These are phyloP conservation scores for Lindgomyces ingoldianus DNA, from an alignment of 495 filamentous ascomycete species.

Conservation along the genomic window DNA sequence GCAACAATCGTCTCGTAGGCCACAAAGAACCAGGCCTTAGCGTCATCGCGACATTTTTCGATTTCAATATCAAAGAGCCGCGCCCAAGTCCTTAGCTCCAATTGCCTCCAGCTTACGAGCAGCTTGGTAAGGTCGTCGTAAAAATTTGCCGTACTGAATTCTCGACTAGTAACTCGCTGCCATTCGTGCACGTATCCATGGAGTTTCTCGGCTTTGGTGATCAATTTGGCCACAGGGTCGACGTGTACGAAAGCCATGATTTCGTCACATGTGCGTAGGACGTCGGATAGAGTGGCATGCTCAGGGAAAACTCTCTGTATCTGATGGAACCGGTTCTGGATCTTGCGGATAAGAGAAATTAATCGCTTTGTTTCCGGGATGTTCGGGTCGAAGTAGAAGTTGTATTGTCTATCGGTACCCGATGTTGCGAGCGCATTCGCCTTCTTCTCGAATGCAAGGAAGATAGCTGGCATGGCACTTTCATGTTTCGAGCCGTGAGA, in stretches of 20 bases:
- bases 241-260: constrained; percentile 71
- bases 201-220: constrained; percentile 81
- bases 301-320: constrained; percentile 72
- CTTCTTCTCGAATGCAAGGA: constrained; percentile 54
- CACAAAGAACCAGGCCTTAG: constrained; percentile 93
- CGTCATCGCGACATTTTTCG: constrained; percentile 69
- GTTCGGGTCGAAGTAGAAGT: constrained; percentile 87
- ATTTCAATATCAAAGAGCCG: constrained; percentile 84
- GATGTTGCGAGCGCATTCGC: constrained; percentile 55
- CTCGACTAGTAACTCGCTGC: constrained; percentile 83
- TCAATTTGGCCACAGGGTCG: constrained; percentile 82
- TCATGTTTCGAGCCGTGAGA: constrained; percentile 8
- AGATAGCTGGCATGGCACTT: constrained; percentile 51
- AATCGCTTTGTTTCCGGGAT: constrained; percentile 70
- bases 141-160: constrained; percentile 65
- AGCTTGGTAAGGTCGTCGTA: constrained; percentile 74
- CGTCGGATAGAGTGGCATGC: constrained; percentile 73
- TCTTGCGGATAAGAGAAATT: constrained; percentile 62
- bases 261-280: constrained; percentile 70
- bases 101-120: constrained; percentile 81
- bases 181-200: constrained; percentile 84
- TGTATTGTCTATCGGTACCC: constrained; percentile 56
- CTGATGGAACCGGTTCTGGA: constrained; percentile 67
- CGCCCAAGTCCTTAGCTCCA: constrained; percentile 91
- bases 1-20: constrained; percentile 86